Evolutionary conservation across 2,329 filamentous ascomycete genomes (phyloP).

Genomic region (Cladosporium sp.): DNA sequence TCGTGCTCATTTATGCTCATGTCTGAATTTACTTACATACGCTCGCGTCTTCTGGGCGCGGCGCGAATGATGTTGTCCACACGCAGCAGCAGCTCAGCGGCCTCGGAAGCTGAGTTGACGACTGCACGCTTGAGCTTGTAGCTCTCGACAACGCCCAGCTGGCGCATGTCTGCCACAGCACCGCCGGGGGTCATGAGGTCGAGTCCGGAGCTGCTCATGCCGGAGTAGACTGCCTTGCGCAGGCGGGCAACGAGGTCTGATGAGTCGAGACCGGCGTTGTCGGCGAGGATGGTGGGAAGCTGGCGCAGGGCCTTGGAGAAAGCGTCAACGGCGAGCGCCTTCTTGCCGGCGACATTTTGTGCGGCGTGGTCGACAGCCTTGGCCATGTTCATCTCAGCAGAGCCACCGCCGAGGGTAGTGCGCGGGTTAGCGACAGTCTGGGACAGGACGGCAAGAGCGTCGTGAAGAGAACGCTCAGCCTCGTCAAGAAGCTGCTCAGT

Average conservation of each 20-base stretch:
- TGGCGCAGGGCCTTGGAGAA: constrained; percentile 88
- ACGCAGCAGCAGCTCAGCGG: constrained; percentile 87
- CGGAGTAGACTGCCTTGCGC: constrained; percentile 90
- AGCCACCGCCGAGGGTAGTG: constrained; percentile 91
- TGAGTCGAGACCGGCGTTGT: constrained; percentile 95
- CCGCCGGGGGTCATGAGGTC: constrained; percentile 86
- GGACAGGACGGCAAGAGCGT: constrained; percentile 90
- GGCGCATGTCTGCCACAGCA: constrained; percentile 91
- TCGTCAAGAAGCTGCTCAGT: constrained; percentile 97
- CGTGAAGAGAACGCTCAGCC: constrained; percentile 91
- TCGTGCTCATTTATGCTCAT: constrained; percentile 10
- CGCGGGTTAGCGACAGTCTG: constrained; percentile 93
- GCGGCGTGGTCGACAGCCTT: constrained; percentile 93
- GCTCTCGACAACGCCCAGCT: constrained; percentile 91
- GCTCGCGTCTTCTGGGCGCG: constrained; percentile 76
- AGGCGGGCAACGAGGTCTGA: constrained; percentile 88
- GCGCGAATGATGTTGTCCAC: constrained; percentile 98
- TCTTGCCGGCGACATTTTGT: constrained; percentile 93
- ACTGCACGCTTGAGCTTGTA: constrained; percentile 99
- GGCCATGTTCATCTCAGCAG: constrained; percentile 98
- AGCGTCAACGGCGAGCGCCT: constrained; percentile 84
- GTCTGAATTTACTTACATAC: constrained; percentile 48
- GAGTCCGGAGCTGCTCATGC: constrained; percentile 84
- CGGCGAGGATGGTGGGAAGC: constrained; percentile 90
- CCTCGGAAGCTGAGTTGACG: constrained; percentile 91